Conservation (phyloP, 2,329 filamentous ascomycete genomes). For the Arthrinium phaeospermum region DNA sequence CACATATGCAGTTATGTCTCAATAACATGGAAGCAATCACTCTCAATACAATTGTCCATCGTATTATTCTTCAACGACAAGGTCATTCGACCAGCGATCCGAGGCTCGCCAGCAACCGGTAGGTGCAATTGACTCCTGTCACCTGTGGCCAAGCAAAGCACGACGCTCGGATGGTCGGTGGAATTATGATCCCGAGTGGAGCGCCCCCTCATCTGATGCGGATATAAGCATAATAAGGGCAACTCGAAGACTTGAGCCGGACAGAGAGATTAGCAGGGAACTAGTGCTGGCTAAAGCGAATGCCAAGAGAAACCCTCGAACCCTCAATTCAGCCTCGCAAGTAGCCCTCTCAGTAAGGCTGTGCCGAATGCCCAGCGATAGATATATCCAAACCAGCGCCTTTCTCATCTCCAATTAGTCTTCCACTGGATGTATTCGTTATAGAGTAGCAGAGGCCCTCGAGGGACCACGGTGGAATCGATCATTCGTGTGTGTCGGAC, state of each 20-base stretch:
- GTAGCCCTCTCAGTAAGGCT: slow-evolving; percentile 22
- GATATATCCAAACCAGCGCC: slow-evolving; percentile 7
- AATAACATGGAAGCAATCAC: not conserved
- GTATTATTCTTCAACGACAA: not conserved
- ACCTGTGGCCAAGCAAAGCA: too few species aligned
- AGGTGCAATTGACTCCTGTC: not conserved
- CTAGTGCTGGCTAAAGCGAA: slow-evolving; percentile 12
- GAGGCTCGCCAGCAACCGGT: not conserved
- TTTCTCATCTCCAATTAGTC: not conserved
- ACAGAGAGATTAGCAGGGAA: slow-evolving; percentile 4
- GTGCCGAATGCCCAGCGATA: slow-evolving; percentile 5
- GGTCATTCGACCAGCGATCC: not conserved
- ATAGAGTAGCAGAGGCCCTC: slow-evolving; percentile 16
- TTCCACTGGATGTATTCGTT: not conserved
- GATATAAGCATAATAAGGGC: slow-evolving; percentile 13
- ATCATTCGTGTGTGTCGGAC: not conserved
- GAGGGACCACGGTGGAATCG: slow-evolving; percentile 19
- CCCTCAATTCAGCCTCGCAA: slow-evolving; percentile 19
- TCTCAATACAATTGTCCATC: not conserved
- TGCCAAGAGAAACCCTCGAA: slow-evolving; percentile 17
- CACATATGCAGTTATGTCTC: not conserved
- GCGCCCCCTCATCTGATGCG: not conserved
- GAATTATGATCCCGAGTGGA: slow-evolving; percentile 12
- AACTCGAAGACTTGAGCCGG: slow-evolving; percentile 1
- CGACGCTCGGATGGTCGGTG: not conserved